A percentile compares a stretch with the other conserved stretches of the same genome.
Conservation (phyloP, 352 stramenopile species). For the Pythium monospermum region DNA sequence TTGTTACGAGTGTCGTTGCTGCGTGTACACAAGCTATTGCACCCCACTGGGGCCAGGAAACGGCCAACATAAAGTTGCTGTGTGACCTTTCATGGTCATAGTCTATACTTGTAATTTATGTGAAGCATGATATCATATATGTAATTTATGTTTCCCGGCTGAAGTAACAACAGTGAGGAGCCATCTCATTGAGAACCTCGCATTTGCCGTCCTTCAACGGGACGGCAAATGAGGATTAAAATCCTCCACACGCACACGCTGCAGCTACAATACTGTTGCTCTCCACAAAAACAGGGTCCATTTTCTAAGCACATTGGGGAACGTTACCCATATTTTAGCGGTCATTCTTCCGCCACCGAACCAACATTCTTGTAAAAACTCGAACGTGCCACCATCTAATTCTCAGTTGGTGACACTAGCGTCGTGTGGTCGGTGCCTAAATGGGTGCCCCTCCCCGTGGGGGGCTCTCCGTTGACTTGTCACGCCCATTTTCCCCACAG, state of each 20-base stretch:
- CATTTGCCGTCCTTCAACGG: too few relatives aligned
- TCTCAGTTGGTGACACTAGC: conserved; percentile 7
- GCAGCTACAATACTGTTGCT: too few relatives aligned
- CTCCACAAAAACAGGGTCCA: too few relatives aligned
- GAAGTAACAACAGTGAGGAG: too few relatives aligned
- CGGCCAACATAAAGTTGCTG: not conserved
- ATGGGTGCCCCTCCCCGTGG: conserved; percentile 5
- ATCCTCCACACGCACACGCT: too few relatives aligned
- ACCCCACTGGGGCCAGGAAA: conserved; percentile 2
- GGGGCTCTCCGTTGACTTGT: not conserved
- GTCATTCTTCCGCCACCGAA: not conserved
- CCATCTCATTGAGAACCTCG: too few relatives aligned
- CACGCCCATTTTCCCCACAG: not conserved
- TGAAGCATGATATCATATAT: not conserved
- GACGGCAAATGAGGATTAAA: too few relatives aligned
- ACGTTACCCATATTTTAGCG: not conserved
- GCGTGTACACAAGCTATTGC: not conserved
- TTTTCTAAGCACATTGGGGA: not conserved
- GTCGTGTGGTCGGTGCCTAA: not conserved
- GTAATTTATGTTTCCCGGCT: not conserved
- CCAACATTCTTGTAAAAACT: not conserved
- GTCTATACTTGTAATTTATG: not conserved
- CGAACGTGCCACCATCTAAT: not conserved
- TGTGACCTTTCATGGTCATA: conserved; percentile 16
- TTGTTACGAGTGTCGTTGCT: too few relatives aligned